phyloP scores from a whole-genome alignment of 2,329 filamentous ascomycete species.

The Ophiostoma ulmi region DNA sequence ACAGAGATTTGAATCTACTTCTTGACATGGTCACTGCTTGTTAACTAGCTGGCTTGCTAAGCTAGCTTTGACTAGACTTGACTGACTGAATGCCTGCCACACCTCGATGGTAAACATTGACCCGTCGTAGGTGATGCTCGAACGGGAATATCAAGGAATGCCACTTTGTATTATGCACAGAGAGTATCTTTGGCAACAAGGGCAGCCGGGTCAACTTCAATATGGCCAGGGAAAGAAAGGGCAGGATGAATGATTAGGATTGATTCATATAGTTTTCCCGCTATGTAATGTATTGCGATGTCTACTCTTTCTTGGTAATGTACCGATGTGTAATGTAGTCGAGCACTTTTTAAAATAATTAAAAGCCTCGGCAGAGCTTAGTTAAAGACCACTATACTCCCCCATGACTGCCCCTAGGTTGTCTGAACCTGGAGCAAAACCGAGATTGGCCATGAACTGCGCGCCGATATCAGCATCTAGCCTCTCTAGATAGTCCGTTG shows the following conservation, averaged over 20 bases:
- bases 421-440: slow-evolving; percentile 52
- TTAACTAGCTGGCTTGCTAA: background rate
- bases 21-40: background rate
- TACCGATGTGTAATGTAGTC: background rate
- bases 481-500: slow-evolving; percentile 46
- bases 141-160: background rate
- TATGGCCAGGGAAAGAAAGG: background rate
- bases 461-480: slow-evolving; percentile 47
- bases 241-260: background rate
- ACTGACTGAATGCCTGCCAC: background rate
- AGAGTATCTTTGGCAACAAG: background rate
- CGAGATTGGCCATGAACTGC: slow-evolving; percentile 63
- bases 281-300: background rate
- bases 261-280: background rate
- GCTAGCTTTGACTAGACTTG: background rate
- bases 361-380: background rate
- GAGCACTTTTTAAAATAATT: background rate
- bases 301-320: background rate
- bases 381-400: slow-evolving; percentile 33
- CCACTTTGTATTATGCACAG: background rate
- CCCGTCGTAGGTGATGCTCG: background rate
- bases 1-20: background rate
- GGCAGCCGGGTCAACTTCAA: background rate
- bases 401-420: slow-evolving; percentile 32
- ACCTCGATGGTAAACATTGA: background rate